Base-by-base conservation (phyloP, 306 rosid genomes). In the Delonix regia region DNA sequence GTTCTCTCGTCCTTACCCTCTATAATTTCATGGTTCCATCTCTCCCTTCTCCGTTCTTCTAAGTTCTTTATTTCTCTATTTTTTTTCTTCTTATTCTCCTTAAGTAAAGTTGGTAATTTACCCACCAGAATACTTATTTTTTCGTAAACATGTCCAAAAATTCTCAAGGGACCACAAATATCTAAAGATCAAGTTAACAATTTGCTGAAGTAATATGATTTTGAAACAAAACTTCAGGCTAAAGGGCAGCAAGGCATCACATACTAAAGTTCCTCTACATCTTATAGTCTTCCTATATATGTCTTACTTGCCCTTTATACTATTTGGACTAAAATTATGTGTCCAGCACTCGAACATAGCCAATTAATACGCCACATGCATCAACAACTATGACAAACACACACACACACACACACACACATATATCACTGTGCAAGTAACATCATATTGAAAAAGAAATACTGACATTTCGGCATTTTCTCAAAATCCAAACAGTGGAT, bases 401-500 rank as follows among this genome's bases (percentile, higher is more conserved):
- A 38, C 6, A 30, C 33, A 30, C 33, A 30, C 33, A 30, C 33
- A 30, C 33, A 30, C 33, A 30, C 33, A 30, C n/a, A n/a, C n/a
- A n/a, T n/a, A n/a, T n/a, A n/a, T n/a, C n/a, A n/a, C n/a, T n/a
- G n/a, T 36, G 41, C 33, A 30, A 1, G 4, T 30, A 30, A 30
- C 33, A 30, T 30, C 39, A 36, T 36, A 36, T 36, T 36, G 5
- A 36, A 6, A 36, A 36, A 36, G 39, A 36, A 36, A 36, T 36
- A 36, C 5, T 52, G 34, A 61, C 64, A 30, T 18, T 53, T 45
- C 18, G 34, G 6, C 78, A 70, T 38, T 62, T 74, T 6, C 42
- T 45, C 33, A 39, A 44, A 49, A 78, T 62, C 66, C 53, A 57
- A 69, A 75, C 19, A 71, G 57, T 77, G 38, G 6, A 53, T 42